Conservation (phyloP, 2,329 filamentous ascomycete genomes). For the Colletotrichum australisinense region DNA sequence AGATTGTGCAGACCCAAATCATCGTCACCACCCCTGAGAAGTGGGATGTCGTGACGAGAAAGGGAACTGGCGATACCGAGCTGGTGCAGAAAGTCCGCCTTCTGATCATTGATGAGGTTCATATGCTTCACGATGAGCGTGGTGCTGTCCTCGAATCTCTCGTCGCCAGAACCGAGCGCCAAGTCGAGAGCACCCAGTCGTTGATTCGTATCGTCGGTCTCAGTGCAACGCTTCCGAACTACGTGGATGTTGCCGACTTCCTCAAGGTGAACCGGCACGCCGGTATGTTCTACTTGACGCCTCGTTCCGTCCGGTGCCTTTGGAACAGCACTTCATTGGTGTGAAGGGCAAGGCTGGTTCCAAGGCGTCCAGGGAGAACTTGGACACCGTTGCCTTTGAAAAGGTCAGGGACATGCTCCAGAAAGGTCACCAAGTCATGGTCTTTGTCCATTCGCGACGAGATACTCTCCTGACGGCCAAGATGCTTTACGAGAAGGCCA, state of each 20-base stretch:
- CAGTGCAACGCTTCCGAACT: constrained; percentile 96
- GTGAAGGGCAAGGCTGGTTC: constrained; percentile 90
- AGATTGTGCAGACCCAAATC: constrained; percentile 96
- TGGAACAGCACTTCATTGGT: constrained; percentile 97
- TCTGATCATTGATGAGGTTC: constrained; percentile 97
- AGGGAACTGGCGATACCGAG: constrained; percentile 96
- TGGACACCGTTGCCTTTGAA: constrained; percentile 89
- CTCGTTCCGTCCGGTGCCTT: constrained; percentile 93
- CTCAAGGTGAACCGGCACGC: constrained; percentile 94
- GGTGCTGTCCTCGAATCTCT: constrained; percentile 96
- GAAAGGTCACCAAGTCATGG: constrained; percentile 96
- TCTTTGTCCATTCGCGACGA: constrained; percentile 96
- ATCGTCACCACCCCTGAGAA: constrained; percentile 99
- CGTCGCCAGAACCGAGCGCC: constrained; percentile 92
- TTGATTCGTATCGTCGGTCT: constrained; percentile 96
- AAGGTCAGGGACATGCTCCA: constrained; percentile 96
- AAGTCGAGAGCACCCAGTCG: constrained; percentile 98
- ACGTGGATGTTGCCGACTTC: constrained; percentile 96
- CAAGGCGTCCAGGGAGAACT: constrained; percentile 86
- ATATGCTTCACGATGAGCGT: constrained; percentile 98
- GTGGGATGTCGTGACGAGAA: constrained; percentile 98
- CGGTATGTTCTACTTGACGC: constrained; percentile 94
- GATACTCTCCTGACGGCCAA: constrained; percentile 92
- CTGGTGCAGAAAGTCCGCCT: constrained; percentile 96
- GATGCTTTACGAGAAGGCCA: constrained; percentile 86